Base-by-base conservation (phyloP, 257 asterid species). In the Capsicum baccatum region DNA sequence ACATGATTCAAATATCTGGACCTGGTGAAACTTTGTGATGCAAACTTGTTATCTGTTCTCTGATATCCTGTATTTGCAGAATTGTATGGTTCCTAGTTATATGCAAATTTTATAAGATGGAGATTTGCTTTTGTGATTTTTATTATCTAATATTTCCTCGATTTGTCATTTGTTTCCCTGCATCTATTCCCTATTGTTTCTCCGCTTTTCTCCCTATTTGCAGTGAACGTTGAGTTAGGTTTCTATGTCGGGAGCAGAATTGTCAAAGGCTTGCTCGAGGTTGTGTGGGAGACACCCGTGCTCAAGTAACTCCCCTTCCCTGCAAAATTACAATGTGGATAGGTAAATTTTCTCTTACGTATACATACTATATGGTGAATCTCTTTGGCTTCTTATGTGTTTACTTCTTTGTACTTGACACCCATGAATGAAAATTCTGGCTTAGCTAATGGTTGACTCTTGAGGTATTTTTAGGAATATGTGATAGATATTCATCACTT, bases 151-250 rank as follows among this genome's bases (percentile, higher is more conserved):
- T 71, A 48, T 73, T 11, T 73, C 44, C 60, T 48, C 16, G 6
- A 19, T 44, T 59, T 19, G 80, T 73, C 60, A 48, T 11, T 74
- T 74, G 80, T 47, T 56, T 73, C n/a, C 60, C 13, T 19, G n/a
- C 7, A 74, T 6, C 60, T 17, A 3, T 3, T 73, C 59, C 17
- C 7, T 7, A n/a, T 58, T 48, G 59, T 48, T 73, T 15, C 79
- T 71, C 44, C 12, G 12, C 6, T 73, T 21, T 6, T 19, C 59
- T 73, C 56, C 59, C 9, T 73, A 2, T 73, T n/a, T 73, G 80
- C 37, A 19, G 80, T 11, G 80, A 73, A 73, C 4, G 2, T 48
- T 3, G 17, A 19, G 80, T 19, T 1, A 11, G 35, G 60, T 19
- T 73, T 48, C 59, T 19, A 44, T 12, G n/a, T 42, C 48, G 42